phyloP scores from a whole-genome alignment of 2,329 filamentous ascomycete species.

The Thelonectria olida region DNA sequence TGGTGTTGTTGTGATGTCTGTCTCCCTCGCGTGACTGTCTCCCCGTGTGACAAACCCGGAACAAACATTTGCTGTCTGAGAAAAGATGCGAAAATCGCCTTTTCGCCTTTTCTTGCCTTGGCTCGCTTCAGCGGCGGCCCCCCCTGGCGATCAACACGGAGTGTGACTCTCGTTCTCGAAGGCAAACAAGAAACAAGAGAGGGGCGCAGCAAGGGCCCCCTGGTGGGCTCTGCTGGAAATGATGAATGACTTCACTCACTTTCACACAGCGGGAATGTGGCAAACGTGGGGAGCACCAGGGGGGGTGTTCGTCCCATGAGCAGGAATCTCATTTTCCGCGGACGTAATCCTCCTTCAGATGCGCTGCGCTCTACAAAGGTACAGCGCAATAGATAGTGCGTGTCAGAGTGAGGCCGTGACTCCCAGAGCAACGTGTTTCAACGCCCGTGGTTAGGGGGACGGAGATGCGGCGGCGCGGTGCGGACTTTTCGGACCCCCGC shows the following conservation, averaged over 20 bases:
- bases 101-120: not conserved
- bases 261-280: conserved; percentile 36
- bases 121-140: not conserved
- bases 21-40: not conserved
- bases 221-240: conserved; percentile 35
- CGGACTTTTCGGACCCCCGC: not conserved
- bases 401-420: not conserved
- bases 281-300: conserved; percentile 23
- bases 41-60: not conserved
- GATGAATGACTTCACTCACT: conserved; percentile 27
- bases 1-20: no score
- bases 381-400: not conserved
- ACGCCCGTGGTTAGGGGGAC: no score
- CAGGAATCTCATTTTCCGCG: conserved; percentile 2
- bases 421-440: not conserved
- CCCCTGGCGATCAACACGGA: conserved; percentile 9
- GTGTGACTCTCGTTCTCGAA: not conserved
- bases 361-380: not conserved
- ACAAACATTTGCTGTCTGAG: not conserved
- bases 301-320: not conserved
- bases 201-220: conserved; percentile 8
- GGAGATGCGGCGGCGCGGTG: not conserved
- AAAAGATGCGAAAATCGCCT: not conserved
- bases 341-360: not conserved
- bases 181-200: conserved; percentile 14